Percentiles rank a stretch among this genome's conserved stretches.
These are phyloP conservation scores for Neostapfia colusana DNA, from an alignment of 176 grass and related monocot genomes.

Conservation along the genomic window DNA sequence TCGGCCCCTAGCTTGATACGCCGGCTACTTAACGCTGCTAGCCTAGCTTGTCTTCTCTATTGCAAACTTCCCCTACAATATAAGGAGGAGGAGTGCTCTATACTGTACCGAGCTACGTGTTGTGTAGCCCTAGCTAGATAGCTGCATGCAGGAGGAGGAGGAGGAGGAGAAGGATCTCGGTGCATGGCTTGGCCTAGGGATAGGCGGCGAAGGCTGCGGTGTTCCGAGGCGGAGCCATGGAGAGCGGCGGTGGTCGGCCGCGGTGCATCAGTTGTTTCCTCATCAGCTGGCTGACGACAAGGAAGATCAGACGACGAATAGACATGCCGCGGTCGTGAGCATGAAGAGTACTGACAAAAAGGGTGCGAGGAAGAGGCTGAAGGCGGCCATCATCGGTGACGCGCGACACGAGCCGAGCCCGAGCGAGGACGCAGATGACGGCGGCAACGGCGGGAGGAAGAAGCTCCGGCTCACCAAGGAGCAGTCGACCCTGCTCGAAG, in stretches of 20 bases:
- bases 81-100: background rate
- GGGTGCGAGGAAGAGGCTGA: background rate
- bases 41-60: slow-evolving; percentile 26
- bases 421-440: slow-evolving; percentile 16
- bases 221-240: slow-evolving; percentile 7
- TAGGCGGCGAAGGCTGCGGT: slow-evolving; percentile 5
- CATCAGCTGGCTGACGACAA: slow-evolving; percentile 8
- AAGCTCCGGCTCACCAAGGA: slow-evolving; percentile 72
- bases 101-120: background rate
- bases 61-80: background rate
- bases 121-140: background rate
- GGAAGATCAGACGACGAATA: slow-evolving; percentile 6
- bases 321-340: background rate
- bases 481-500: slow-evolving; percentile 59
- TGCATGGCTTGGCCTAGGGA: slow-evolving; percentile 57
- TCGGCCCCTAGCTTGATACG: too few species aligned
- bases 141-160: slow-evolving; percentile 49
- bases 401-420: background rate
- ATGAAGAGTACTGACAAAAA: slow-evolving; percentile 7
- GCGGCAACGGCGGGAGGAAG: slow-evolving; percentile 41
- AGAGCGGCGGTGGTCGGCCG: slow-evolving; percentile 23
- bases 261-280: slow-evolving; percentile 35
- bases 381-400: background rate
- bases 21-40: background rate
- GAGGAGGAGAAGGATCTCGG: slow-evolving; percentile 46